Evolutionary conservation across 352 stramenopile genomes (phyloP).

Genomic region (Pythium chondricola): DNA sequence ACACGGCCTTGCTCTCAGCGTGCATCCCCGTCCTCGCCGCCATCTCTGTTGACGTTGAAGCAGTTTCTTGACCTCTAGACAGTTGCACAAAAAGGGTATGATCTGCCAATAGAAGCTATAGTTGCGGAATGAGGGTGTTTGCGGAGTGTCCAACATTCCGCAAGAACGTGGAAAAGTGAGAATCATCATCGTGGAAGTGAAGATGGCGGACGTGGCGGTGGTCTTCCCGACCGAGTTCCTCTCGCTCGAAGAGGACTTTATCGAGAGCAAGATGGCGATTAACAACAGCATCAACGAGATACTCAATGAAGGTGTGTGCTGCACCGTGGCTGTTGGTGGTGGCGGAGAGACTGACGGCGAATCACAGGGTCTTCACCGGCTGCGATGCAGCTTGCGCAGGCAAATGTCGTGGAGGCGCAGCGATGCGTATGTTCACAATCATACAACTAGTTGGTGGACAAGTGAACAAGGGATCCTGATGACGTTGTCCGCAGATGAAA

Average conservation of each 20-base stretch:
- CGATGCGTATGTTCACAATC: slow-evolving; percentile 35
- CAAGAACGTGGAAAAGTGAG: background rate
- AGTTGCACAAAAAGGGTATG: background rate
- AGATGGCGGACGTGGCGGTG: slow-evolving; percentile 20
- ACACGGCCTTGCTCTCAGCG: too few species aligned
- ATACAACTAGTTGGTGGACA: too few species aligned
- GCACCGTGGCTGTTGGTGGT: background rate
- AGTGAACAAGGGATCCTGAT: background rate
- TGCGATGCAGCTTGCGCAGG: slow-evolving; percentile 50
- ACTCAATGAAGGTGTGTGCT: slow-evolving; percentile 34
- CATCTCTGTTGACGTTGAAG: too few species aligned
- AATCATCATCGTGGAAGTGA: slow-evolving; percentile 1
- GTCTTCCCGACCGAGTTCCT: slow-evolving; percentile 53
- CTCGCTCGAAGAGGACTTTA: slow-evolving; percentile 72
- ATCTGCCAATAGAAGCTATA: background rate
- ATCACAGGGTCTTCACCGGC: slow-evolving; percentile 27
- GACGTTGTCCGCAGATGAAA: slow-evolving; percentile 42
- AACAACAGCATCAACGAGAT: slow-evolving; percentile 76
- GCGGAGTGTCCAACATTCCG: too few species aligned
- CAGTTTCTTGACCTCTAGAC: background rate
- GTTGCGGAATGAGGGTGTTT: background rate
- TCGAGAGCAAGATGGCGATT: slow-evolving; percentile 77
- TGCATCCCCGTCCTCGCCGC: too few species aligned
- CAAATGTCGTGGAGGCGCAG: slow-evolving; percentile 62
- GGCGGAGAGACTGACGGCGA: too few species aligned